A percentile compares a stretch with the other conserved stretches of the same genome.
Evolutionary conservation across 75 land plant species (phyloP).

Genomic region (Isoetes taiwanensis): DNA sequence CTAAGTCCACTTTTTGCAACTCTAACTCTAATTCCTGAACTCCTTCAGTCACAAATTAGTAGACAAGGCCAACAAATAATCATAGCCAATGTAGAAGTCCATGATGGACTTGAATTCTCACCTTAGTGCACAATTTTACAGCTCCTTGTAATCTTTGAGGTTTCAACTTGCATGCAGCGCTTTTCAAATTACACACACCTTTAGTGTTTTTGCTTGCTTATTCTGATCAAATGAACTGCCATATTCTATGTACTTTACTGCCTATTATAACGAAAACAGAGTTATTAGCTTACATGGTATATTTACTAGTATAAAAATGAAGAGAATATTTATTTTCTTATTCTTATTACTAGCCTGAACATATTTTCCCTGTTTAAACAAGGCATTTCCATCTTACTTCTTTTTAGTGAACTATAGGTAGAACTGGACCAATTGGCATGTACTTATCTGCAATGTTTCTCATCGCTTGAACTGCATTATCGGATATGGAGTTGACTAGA

Average conservation of each 20-base stretch:
- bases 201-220: constrained; percentile 42
- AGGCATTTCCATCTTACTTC: constrained; percentile 58
- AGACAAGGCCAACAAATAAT: neutral
- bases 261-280: constrained; percentile 22
- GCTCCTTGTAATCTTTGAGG: constrained; percentile 41
- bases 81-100: too few species aligned
- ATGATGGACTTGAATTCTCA: neutral
- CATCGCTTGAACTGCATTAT: too few species aligned
- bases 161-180: constrained; percentile 64
- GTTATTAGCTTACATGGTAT: neutral
- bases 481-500: too few species aligned
- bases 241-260: constrained; percentile 41
- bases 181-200: constrained; percentile 50
- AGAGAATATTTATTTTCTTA: constrained; percentile 33
- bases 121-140: constrained; percentile 38
- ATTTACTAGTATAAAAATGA: neutral
- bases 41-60: neutral
- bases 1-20: constrained; percentile 39
- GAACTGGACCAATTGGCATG: too few species aligned
- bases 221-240: constrained; percentile 40
- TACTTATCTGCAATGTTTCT: too few species aligned
- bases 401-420: too few species aligned
- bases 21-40: constrained; percentile 37
- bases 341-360: constrained; percentile 42
- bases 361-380: constrained; percentile 55